phyloP scores from a whole-genome alignment of 257 asterid species.

The Solanum pennellii region DNA sequence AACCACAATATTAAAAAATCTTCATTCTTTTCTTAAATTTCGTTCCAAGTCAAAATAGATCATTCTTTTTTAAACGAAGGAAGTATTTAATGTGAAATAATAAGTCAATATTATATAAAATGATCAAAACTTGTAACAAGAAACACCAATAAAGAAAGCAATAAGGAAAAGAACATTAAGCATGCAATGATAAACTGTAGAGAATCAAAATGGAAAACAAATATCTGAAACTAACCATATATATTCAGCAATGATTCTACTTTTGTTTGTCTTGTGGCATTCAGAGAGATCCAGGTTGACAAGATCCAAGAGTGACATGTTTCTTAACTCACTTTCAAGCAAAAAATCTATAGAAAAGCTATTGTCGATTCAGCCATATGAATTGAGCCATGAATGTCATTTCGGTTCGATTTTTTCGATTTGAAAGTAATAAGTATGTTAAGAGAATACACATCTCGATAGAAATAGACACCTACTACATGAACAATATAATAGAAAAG shows the following conservation, averaged over 20 bases:
- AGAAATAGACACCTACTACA: no score
- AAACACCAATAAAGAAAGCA: neutral
- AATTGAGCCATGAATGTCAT: neutral
- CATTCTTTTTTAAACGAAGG: no score
- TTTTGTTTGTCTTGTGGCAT: conserved; percentile 7
- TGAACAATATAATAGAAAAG: no score
- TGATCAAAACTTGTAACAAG: conserved; percentile 7
- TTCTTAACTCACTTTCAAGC: neutral
- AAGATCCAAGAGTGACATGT: conserved; percentile 32
- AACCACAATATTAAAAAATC: no score
- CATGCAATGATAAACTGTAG: neutral
- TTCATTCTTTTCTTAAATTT: no score
- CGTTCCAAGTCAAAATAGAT: no score
- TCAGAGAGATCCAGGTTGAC: conserved; percentile 51
- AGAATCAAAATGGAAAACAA: neutral
- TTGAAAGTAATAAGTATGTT: neutral
- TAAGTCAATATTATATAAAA: neutral
- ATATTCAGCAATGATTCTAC: conserved; percentile 15
- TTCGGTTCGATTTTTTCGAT: neutral
- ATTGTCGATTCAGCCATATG: neutral
- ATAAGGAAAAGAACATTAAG: neutral
- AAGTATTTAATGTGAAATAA: neutral
- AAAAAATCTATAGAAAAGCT: no score
- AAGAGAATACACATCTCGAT: neutral
- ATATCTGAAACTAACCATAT: neutral